Conservation (phyloP, 257 asterid genomes). For the Nicotiana noctiflora region DNA sequence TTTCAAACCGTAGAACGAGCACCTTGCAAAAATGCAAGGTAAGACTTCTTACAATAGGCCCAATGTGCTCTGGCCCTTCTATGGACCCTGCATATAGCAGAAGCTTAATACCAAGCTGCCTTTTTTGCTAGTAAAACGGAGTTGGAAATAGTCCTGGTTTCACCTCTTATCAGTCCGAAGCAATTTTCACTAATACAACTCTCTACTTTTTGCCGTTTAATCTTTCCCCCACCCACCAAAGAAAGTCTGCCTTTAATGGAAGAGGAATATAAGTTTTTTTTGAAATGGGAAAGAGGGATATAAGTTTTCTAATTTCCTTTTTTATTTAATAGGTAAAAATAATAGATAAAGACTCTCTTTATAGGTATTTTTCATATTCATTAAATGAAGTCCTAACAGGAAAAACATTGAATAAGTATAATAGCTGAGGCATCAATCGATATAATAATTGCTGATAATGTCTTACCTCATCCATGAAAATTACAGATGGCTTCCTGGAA, state of each 20-base stretch:
- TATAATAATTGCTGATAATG: background rate
- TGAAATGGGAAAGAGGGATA: background rate
- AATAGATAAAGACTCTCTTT: background rate
- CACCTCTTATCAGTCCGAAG: background rate
- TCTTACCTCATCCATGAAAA: conserved; percentile 96
- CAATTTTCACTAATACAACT: background rate
- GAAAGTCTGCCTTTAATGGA: background rate
- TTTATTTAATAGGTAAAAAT: background rate
- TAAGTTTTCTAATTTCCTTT: background rate
- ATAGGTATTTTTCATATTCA: background rate
- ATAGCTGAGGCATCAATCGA: conserved; percentile 7
- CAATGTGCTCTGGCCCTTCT: background rate
- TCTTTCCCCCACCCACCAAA: background rate
- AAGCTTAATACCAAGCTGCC: background rate
- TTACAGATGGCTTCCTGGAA: conserved; percentile 92
- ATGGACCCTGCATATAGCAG: background rate
- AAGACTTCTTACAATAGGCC: background rate
- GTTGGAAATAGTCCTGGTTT: background rate
- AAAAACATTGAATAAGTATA: background rate
- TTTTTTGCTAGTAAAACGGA: background rate
- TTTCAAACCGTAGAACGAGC: background rate
- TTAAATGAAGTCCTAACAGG: background rate
- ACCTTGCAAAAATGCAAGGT: background rate
- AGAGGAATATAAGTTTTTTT: background rate
- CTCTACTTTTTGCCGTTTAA: background rate